These are phyloP conservation scores for Niebla homalea DNA, from an alignment of 495 filamentous ascomycete species.

Conservation along the genomic window DNA sequence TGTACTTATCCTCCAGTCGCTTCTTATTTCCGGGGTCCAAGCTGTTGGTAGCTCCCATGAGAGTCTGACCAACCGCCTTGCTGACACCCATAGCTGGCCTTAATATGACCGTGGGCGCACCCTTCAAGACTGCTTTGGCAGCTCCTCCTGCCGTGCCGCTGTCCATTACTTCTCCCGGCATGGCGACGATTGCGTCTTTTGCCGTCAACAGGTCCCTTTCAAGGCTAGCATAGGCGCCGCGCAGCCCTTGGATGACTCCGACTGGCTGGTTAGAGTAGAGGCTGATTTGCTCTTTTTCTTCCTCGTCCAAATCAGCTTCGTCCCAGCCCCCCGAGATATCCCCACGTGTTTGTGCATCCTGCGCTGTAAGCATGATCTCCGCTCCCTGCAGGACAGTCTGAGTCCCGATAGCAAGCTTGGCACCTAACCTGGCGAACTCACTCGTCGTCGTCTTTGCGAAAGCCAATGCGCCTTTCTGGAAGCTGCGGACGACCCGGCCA, in stretches of 20 bases:
- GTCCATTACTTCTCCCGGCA: constrained; percentile 83
- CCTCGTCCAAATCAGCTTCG: constrained; percentile 47
- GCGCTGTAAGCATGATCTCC: constrained; percentile 59
- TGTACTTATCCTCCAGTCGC: constrained; percentile 58
- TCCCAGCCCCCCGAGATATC: constrained; percentile 39
- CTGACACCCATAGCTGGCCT: constrained; percentile 81
- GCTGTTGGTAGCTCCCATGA: constrained; percentile 88
- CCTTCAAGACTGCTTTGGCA: constrained; percentile 62
- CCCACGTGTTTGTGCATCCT: constrained; percentile 12
- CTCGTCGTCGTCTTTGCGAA: constrained; percentile 89
- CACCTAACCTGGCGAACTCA: constrained; percentile 82
- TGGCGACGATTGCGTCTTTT: constrained; percentile 84
- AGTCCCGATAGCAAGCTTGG: constrained; percentile 88
- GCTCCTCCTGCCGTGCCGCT: constrained; percentile 71
- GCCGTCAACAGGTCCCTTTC: constrained; percentile 75
- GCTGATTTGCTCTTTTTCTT: constrained; percentile 62
- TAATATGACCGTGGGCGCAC: constrained; percentile 81
- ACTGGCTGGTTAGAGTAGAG: constrained; percentile 89
- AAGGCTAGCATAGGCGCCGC: constrained; percentile 66
- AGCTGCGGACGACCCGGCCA: constrained; percentile 78
- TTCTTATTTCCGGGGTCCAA: constrained; percentile 73
- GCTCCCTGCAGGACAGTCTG: constrained; percentile 81
- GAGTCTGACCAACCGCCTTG: constrained; percentile 76
- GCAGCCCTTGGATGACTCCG: constrained; percentile 71
- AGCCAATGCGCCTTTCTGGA: constrained; percentile 74